Conservation (phyloP, 2,329 filamentous ascomycete genomes). For the Aspergillus neoniger region DNA sequence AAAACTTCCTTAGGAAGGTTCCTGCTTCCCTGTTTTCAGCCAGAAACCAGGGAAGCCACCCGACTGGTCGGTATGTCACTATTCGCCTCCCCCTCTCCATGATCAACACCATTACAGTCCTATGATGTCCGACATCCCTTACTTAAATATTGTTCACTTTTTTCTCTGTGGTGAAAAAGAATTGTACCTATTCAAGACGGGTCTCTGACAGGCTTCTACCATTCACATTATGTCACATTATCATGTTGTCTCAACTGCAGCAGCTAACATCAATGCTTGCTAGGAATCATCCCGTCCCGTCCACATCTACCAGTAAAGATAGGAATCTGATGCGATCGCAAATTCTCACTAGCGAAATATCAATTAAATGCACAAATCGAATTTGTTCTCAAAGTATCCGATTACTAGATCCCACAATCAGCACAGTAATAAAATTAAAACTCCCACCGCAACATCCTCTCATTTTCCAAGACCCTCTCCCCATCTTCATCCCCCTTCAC, state of each 20-base stretch:
- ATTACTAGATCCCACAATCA: background rate
- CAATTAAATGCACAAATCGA: background rate
- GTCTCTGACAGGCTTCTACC: conserved; percentile 6
- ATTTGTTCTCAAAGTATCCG: too few species aligned
- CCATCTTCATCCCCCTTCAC: conserved; percentile 12
- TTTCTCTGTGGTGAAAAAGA: conserved; percentile 6
- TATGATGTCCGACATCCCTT: too few species aligned
- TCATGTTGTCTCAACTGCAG: background rate
- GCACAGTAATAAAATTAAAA: background rate
- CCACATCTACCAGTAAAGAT: background rate
- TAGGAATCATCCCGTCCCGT: background rate
- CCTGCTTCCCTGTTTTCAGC: background rate
- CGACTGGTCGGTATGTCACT: background rate
- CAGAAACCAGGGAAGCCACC: background rate
- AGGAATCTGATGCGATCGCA: background rate
- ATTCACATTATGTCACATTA: too few species aligned
- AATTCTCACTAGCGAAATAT: background rate
- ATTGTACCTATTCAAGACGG: conserved; percentile 10
- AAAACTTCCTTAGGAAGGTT: background rate
- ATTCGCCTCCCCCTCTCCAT: background rate
- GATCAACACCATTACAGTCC: background rate
- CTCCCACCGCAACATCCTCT: background rate
- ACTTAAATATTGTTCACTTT: background rate
- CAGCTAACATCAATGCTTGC: background rate
- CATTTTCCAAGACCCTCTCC: conserved; percentile 20